phyloP scores from a whole-genome alignment of 2,329 filamentous ascomycete species.

The Colletotrichum acutatum region DNA sequence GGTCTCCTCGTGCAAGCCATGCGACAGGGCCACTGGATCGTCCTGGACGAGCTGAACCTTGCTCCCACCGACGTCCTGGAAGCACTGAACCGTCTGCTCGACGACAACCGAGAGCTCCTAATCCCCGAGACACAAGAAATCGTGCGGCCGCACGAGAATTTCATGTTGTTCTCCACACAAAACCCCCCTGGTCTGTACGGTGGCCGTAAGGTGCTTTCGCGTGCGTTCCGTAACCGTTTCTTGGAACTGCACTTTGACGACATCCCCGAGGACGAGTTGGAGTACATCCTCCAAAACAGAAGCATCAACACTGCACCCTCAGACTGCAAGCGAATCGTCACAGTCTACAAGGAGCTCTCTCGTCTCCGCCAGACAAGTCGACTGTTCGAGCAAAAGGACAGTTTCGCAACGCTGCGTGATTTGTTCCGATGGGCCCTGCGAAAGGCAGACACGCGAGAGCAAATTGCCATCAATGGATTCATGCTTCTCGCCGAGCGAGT shows the following conservation, averaged over 20 bases:
- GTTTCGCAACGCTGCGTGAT: slow-evolving; percentile 95
- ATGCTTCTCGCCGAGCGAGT: slow-evolving; percentile 97
- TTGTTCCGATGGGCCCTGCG: slow-evolving; percentile 95
- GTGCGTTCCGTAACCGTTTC: slow-evolving; percentile 96
- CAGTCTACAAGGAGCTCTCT: slow-evolving; percentile 93
- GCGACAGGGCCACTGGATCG: slow-evolving; percentile 95
- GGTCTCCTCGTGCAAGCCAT: slow-evolving; percentile 93
- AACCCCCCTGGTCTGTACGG: slow-evolving; percentile 97
- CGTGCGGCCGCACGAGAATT: slow-evolving; percentile 90
- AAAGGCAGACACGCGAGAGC: slow-evolving; percentile 84
- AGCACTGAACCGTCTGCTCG: slow-evolving; percentile 91
- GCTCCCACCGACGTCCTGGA: slow-evolving; percentile 97
- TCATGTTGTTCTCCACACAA: slow-evolving; percentile 98
- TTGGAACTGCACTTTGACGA: slow-evolving; percentile 98
- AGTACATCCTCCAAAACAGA: slow-evolving; percentile 88
- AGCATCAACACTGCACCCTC: slow-evolving; percentile 89
- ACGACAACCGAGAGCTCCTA: slow-evolving; percentile 95
- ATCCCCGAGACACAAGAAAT: slow-evolving; percentile 97
- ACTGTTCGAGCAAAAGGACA: slow-evolving; percentile 96
- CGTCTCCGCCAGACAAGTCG: slow-evolving; percentile 88
- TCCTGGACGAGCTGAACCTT: slow-evolving; percentile 96
- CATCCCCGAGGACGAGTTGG: slow-evolving; percentile 93
- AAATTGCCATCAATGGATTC: slow-evolving; percentile 91
- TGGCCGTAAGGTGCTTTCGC: slow-evolving; percentile 89
- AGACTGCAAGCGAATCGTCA: slow-evolving; percentile 90